Evolutionary conservation across 306 rosid genomes (phyloP).

Genomic region (Styphnolobium japonicum): DNA sequence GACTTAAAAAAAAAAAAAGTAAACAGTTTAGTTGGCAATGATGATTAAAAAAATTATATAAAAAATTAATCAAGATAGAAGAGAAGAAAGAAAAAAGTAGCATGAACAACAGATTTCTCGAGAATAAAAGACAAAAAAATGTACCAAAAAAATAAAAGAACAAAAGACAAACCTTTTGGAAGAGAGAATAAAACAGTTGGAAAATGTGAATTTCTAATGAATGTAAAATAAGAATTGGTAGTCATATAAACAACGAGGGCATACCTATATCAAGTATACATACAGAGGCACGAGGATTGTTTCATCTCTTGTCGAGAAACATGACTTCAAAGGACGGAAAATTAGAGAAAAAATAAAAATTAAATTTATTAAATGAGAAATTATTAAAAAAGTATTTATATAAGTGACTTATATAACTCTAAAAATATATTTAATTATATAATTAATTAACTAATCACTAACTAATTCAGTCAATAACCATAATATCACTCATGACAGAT

Average conservation of each 20-base stretch:
- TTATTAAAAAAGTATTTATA: no score
- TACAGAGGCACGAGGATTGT: conserved; percentile 51
- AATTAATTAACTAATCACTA: no score
- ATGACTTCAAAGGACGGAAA: no score
- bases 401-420: no score
- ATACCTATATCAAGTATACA: conserved; percentile 79
- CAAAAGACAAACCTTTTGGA: not conserved
- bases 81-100: not conserved
- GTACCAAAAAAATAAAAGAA: no score
- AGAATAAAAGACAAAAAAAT: no score
- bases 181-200: not conserved
- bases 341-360: no score
- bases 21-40: conserved; percentile 19
- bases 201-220: conserved; percentile 7
- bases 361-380: no score
- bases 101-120: not conserved
- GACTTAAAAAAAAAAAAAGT: not conserved
- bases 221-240: not conserved
- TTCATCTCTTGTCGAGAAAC: no score
- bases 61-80: not conserved
- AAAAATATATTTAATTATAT: no score
- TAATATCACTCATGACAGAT: conserved; percentile 45
- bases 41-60: not conserved
- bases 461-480: no score
- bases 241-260: conserved; percentile 2